Conservation (phyloP, 768 basidiomycete genomes). For the Lactifluus pinguis region DNA sequence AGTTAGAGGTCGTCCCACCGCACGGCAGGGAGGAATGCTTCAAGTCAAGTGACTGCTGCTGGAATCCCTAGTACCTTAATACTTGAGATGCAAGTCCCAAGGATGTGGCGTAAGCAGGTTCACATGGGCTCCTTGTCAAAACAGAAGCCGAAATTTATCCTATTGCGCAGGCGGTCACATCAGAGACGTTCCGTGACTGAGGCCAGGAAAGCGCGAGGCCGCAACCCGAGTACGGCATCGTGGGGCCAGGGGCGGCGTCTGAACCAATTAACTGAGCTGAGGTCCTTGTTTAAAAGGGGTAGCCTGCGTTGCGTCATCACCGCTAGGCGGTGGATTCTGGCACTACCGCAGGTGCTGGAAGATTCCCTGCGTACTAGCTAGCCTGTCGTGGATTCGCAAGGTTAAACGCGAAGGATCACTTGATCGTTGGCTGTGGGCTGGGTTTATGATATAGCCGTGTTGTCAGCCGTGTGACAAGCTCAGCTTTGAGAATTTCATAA, state of each 20-base stretch:
- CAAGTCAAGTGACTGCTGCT: conserved; percentile 10
- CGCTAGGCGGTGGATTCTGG: not conserved
- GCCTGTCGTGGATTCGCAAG: not conserved
- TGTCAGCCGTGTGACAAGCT: conserved; percentile 3
- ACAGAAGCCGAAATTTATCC: conserved; percentile 9
- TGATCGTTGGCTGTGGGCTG: no score
- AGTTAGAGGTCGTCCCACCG: not conserved
- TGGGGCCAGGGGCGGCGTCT: not conserved
- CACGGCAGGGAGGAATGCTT: not conserved
- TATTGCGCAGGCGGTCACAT: conserved; percentile 9
- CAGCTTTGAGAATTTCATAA: conserved; percentile 6
- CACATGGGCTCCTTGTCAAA: conserved; percentile 2
- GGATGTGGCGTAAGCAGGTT: conserved; percentile 1
- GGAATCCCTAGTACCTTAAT: conserved; percentile 11
- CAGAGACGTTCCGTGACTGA: not conserved
- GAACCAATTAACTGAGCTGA: not conserved
- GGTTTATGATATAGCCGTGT: not conserved
- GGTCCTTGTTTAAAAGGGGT: not conserved
- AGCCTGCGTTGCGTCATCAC: not conserved
- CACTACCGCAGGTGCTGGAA: not conserved
- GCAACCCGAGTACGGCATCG: conserved; percentile 8
- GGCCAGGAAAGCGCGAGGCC: not conserved
- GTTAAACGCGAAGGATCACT: not conserved
- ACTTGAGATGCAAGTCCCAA: conserved; percentile 4
- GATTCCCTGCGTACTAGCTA: not conserved